These are phyloP conservation scores for Globisporangium spinosum DNA, from an alignment of 352 stramenopile species.

Conservation along the genomic window DNA sequence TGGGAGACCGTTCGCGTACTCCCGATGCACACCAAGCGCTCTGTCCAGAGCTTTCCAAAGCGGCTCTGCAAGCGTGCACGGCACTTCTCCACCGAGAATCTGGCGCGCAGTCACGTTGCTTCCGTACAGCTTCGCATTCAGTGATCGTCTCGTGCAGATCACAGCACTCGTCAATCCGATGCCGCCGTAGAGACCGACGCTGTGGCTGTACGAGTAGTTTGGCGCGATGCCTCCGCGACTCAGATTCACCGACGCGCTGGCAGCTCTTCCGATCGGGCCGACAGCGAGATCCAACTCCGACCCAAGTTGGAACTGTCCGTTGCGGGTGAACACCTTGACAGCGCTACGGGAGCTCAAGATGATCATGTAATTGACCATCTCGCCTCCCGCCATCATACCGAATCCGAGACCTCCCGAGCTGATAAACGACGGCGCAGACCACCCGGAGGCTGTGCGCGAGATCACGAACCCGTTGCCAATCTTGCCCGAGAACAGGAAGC, in stretches of 20 bases:
- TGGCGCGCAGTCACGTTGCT: constrained; percentile 62
- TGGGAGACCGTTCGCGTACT: constrained; percentile 63
- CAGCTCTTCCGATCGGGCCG: constrained; percentile 62
- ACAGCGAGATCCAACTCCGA: constrained; percentile 72
- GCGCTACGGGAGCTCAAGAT: constrained; percentile 67
- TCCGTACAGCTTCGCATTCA: constrained; percentile 90
- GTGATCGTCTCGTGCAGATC: constrained; percentile 70
- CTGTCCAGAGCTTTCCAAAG: constrained; percentile 64
- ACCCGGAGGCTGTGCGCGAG: constrained; percentile 61
- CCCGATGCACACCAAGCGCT: constrained; percentile 51
- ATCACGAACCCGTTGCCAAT: constrained; percentile 77
- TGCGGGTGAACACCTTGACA: constrained; percentile 78
- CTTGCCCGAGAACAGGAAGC: constrained; percentile 78
- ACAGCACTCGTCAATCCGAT: constrained; percentile 63
- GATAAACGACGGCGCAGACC: constrained; percentile 73
- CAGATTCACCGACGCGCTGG: constrained; percentile 60
- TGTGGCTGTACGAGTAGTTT: constrained; percentile 88
- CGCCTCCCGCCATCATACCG: constrained; percentile 80
- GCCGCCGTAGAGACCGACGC: constrained; percentile 83
- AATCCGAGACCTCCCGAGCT: constrained; percentile 69
- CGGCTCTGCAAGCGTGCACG: constrained; percentile 52
- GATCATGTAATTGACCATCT: constrained; percentile 83
- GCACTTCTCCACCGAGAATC: constrained; percentile 64
- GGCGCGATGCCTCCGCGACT: constrained; percentile 55
- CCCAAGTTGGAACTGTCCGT: constrained; percentile 71